phyloP scores from a whole-genome alignment of 352 stramenopile genomes.

The Halophytophthora batemanensis region DNA sequence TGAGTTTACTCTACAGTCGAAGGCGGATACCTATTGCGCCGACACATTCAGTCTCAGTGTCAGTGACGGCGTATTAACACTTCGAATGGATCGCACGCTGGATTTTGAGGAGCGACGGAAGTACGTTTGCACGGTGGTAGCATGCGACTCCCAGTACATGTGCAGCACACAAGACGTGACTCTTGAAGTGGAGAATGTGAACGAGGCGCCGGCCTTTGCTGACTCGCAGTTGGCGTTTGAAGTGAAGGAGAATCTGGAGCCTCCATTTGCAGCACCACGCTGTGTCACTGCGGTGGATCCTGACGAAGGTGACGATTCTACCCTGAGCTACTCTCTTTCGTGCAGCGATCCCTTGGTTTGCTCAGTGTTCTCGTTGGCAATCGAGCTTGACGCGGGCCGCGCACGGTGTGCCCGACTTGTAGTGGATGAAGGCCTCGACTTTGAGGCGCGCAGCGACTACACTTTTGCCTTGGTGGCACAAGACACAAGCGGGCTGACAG shows the following conservation, averaged over 20 bases:
- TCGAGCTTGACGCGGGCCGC: conserved; percentile 38
- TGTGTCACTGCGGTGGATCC: conserved; percentile 43
- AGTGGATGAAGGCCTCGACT: conserved; percentile 36
- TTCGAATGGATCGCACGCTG: conserved; percentile 23
- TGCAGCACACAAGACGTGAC: conserved; percentile 42
- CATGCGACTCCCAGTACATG: conserved; percentile 48
- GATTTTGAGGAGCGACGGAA: conserved; percentile 39
- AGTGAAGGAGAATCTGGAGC: conserved; percentile 33
- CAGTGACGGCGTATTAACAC: conserved; percentile 22
- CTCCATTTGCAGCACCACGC: conserved; percentile 12
- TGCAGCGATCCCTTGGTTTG: conserved; percentile 33
- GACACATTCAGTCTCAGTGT: conserved; percentile 44
- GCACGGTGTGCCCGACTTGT: conserved; percentile 37
- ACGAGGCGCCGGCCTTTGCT: conserved; percentile 44
- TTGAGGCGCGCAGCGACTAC: conserved; percentile 36
- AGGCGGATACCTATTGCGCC: conserved; percentile 40
- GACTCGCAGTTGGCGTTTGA: conserved; percentile 27
- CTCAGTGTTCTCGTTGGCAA: conserved; percentile 27
- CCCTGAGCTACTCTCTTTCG: conserved; percentile 37
- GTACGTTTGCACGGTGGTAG: conserved; percentile 48
- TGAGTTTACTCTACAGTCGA: conserved; percentile 48
- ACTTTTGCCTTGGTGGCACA: conserved; percentile 30
- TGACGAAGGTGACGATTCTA: conserved; percentile 34
- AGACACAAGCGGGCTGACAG: conserved; percentile 26
- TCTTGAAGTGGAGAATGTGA: conserved; percentile 46